Evolutionary conservation across 176 grass and related monocot genomes (phyloP).

Genomic region (Pontederia paniculata): DNA sequence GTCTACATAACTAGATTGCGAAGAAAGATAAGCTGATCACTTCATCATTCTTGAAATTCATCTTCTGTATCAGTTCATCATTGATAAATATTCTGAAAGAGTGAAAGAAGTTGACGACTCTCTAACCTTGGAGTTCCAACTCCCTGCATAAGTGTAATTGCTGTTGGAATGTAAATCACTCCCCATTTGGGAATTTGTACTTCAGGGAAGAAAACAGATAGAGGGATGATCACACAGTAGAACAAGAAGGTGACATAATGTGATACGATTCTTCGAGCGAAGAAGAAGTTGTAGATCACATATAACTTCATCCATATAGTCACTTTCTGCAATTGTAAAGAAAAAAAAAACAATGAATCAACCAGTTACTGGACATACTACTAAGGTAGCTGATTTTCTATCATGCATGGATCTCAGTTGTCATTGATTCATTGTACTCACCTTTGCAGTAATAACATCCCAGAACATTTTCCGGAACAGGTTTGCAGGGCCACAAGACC

Average conservation of each 20-base stretch:
- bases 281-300: slow-evolving; percentile 42
- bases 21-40: background rate
- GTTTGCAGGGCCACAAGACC: slow-evolving; percentile 88
- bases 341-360: background rate
- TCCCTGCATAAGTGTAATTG: slow-evolving; percentile 31
- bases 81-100: no score
- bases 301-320: slow-evolving; percentile 29
- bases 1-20: background rate
- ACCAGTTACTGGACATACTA: no score
- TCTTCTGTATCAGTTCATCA: no score
- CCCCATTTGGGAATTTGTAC: slow-evolving; percentile 32
- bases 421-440: background rate
- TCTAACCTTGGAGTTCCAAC: slow-evolving; percentile 28
- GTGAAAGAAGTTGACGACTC: background rate
- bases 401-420: background rate
- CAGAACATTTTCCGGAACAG: slow-evolving; percentile 80
- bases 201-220: slow-evolving; percentile 36
- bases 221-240: slow-evolving; percentile 39
- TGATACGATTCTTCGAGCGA: slow-evolving; percentile 25
- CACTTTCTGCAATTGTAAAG: slow-evolving; percentile 22
- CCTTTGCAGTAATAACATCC: slow-evolving; percentile 62
- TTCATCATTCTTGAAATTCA: no score
- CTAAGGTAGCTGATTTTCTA: no score
- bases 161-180: slow-evolving; percentile 26
- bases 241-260: slow-evolving; percentile 35